Evolutionary conservation across 2,329 filamentous ascomycete species (phyloP).

Genomic region (Aspergillus ochraceus): DNA sequence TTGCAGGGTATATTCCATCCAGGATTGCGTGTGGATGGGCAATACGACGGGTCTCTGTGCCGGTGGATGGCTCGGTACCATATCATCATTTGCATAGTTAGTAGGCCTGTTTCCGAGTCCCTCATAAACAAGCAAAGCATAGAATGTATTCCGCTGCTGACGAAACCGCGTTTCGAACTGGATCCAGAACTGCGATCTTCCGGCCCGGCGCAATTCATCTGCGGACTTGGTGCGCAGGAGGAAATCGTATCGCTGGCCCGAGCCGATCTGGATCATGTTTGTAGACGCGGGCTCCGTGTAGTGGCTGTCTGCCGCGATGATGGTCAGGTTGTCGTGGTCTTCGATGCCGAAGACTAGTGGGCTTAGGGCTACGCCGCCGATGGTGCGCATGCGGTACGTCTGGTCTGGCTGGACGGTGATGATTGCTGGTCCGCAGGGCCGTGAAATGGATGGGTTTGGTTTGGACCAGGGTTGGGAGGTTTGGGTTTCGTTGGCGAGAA

Average conservation of each 20-base stretch:
- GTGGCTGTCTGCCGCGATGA: constrained; percentile 61
- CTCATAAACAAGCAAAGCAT: constrained; percentile 25
- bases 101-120: constrained; percentile 23
- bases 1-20: too few relatives aligned
- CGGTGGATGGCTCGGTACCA: too few relatives aligned
- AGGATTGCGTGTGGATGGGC: too few relatives aligned
- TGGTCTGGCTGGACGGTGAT: constrained; percentile 61
- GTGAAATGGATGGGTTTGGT: constrained; percentile 57
- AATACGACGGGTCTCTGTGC: too few relatives aligned
- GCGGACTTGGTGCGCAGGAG: constrained; percentile 54
- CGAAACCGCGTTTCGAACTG: constrained; percentile 28
- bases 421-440: constrained; percentile 54
- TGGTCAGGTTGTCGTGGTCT: constrained; percentile 52
- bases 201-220: constrained; percentile 21
- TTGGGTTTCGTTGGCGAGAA: too few relatives aligned
- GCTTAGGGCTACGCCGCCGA: constrained; percentile 58
- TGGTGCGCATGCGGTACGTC: constrained; percentile 62
- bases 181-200: constrained; percentile 53
- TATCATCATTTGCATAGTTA: too few relatives aligned
- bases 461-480: too few relatives aligned
- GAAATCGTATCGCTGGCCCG: constrained; percentile 62
- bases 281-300: constrained; percentile 32
- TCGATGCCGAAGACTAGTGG: constrained; percentile 58
- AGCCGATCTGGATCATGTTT: constrained; percentile 55
- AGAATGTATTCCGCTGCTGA: constrained; percentile 25